Evolutionary conservation across 2,329 filamentous ascomycete species (phyloP).

Genomic region (Fusarium guadeloupense): DNA sequence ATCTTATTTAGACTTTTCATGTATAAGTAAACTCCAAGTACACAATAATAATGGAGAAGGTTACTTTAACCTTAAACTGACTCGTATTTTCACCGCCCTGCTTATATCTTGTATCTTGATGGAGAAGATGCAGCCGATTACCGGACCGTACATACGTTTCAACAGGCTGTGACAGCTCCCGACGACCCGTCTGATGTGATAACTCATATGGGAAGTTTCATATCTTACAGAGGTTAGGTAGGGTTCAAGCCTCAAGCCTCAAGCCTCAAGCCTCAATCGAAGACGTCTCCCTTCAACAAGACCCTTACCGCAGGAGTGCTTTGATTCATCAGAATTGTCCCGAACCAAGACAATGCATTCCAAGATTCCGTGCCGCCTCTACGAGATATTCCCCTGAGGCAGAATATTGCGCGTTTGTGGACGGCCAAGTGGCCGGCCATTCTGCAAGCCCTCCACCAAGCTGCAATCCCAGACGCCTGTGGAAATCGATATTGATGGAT

Average conservation of each 20-base stretch:
- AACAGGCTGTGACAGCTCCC: conserved; percentile 21
- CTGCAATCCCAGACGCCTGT: background rate
- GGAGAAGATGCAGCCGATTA: conserved; percentile 1
- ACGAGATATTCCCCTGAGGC: background rate
- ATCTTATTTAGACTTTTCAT: background rate
- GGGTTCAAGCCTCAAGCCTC: background rate
- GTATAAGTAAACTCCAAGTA: background rate
- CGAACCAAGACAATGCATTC: background rate
- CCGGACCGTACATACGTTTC: conserved; percentile 23
- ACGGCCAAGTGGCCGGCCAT: conserved; percentile 4
- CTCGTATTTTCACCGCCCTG: background rate
- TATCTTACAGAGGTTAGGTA: background rate
- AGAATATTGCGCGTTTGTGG: background rate
- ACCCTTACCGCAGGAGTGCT: background rate
- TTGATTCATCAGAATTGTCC: background rate
- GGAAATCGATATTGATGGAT: background rate
- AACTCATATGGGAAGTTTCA: background rate
- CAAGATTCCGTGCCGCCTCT: background rate
- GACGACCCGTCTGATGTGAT: conserved; percentile 4
- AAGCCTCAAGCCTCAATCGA: background rate
- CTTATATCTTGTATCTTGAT: background rate
- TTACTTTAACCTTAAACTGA: background rate
- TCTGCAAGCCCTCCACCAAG: background rate
- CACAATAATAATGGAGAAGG: background rate
- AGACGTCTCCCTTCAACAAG: background rate